Evolutionary conservation across 1,284 basidiomycete genomes (phyloP).

Genomic region (Blastosporella zonata): DNA sequence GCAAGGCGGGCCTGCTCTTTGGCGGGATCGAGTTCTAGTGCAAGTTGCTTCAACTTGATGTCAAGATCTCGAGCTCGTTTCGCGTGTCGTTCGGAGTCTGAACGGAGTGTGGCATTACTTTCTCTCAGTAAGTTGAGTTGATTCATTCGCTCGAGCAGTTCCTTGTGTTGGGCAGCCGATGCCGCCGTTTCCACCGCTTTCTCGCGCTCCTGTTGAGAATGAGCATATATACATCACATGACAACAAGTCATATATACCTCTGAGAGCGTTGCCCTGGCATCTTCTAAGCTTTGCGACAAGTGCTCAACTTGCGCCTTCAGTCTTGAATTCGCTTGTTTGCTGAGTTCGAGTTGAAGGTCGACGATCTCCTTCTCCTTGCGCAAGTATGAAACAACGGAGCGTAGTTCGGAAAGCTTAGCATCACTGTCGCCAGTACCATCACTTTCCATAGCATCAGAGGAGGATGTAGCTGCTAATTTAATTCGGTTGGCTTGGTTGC

Average conservation of each 20-base stretch:
- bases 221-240: background rate
- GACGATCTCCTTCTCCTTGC: conserved; percentile 89
- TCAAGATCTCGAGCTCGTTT: conserved; percentile 70
- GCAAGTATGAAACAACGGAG: conserved; percentile 78
- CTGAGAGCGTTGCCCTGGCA: conserved; percentile 60
- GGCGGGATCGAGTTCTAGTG: conserved; percentile 70
- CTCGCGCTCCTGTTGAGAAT: conserved; percentile 68
- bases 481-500: conserved; percentile 76
- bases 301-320: conserved; percentile 77
- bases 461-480: conserved; percentile 58
- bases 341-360: conserved; percentile 84
- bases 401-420: conserved; percentile 70
- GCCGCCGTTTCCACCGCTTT: conserved; percentile 65
- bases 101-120: conserved; percentile 82
- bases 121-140: conserved; percentile 86
- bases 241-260: conserved; percentile 39
- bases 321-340: conserved; percentile 79
- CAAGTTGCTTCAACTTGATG: conserved; percentile 54
- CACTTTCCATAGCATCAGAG: conserved; percentile 38
- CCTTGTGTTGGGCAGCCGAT: conserved; percentile 79
- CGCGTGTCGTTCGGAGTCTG: conserved; percentile 67
- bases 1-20: conserved; percentile 69
- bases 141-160: conserved; percentile 85
- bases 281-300: conserved; percentile 70
- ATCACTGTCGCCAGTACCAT: conserved; percentile 49